Base-by-base conservation (phyloP, 2,329 filamentous ascomycete genomes). In the Arthrinium puccinioides region DNA sequence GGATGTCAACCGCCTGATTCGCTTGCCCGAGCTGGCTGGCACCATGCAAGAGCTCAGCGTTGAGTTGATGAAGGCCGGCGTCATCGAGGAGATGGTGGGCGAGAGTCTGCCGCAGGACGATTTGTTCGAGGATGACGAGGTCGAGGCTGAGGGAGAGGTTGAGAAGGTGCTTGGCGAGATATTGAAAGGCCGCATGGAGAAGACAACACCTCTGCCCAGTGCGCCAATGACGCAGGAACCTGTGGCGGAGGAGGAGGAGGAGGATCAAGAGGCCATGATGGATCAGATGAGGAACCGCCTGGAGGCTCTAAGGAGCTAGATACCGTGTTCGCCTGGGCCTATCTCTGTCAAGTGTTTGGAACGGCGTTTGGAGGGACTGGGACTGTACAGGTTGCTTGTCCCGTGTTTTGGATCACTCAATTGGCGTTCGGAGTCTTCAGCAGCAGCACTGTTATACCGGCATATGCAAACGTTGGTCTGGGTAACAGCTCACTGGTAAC, bases 51-150 rank as follows among this genome's bases (percentile, higher is more conserved):
- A 94, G 60, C 68, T 97, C 34, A 84, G 82, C 52, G 73, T 82
- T 40, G 92, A 97, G 70, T 65, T 97, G 48, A 84, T 95, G 61
- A 94, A 88, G 67, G 90, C 92, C 3, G 92, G 90, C 13, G 90
- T 98, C 47, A 94, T 97, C 43, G 90, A 97, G 69, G 92, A 98
- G 67, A 96, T 97, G 85, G 80, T 94, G 5, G 85, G 82, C 32
- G 90, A 97, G 57, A 80, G 74, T 29, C 66, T 97, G 47, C 87
- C 88, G n/a, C 63, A 82, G 36, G 69, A 87, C 48, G 67, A 87
- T 49, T 69, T 77, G 37, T 76, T 86, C 40, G 79, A 85, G 41
- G 86, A 87, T 44, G 72, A 79, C 41, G 86, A 89, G 51, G 84
- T 81, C 6, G 82, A 87, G 59, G 80, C 74, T 2, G 81, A 84